Evolutionary conservation across 2,329 filamentous ascomycete species (phyloP).

Genomic region (Hymenoscyphus linearis): DNA sequence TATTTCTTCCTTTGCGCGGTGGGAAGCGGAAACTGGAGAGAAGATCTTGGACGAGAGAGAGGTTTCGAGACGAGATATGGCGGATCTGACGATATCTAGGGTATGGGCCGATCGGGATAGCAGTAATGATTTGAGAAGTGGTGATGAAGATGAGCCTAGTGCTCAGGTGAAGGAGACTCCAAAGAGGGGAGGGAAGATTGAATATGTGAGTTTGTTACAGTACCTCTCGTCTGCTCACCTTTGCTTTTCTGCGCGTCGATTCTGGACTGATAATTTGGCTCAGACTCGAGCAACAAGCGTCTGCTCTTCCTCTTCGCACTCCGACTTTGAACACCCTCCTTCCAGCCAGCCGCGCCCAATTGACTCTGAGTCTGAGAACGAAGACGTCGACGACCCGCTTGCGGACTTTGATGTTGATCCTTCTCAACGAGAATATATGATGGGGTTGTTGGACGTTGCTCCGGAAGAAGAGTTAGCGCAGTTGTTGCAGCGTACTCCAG

Average conservation of each 20-base stretch:
- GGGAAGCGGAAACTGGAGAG: constrained; percentile 14
- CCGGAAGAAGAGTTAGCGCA: neutral
- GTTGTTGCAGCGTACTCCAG: neutral
- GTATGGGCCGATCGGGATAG: constrained; percentile 17
- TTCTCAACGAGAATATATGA: constrained; percentile 6
- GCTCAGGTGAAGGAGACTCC: neutral
- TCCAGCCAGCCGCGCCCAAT: constrained; percentile 17
- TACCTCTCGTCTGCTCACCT: neutral
- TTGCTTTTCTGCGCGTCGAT: neutral
- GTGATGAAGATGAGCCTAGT: constrained; percentile 1
- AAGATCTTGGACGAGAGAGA: constrained; percentile 10
- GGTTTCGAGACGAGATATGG: constrained; percentile 3
- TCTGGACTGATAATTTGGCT: neutral
- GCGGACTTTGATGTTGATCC: constrained; percentile 4
- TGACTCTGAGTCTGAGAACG: constrained; percentile 6
- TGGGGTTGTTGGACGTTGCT: neutral
- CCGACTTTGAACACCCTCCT: constrained; percentile 7
- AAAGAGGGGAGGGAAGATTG: neutral
- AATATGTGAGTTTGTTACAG: neutral
- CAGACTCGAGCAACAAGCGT: neutral
- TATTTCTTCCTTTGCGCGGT: constrained; percentile 19
- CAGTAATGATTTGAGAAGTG: constrained; percentile 21
- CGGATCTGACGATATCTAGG: constrained; percentile 12
- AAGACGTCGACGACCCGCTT: neutral
- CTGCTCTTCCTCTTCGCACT: neutral